phyloP scores from a whole-genome alignment of 2,329 filamentous ascomycete species.

The Sclerotiophoma versabilis region DNA sequence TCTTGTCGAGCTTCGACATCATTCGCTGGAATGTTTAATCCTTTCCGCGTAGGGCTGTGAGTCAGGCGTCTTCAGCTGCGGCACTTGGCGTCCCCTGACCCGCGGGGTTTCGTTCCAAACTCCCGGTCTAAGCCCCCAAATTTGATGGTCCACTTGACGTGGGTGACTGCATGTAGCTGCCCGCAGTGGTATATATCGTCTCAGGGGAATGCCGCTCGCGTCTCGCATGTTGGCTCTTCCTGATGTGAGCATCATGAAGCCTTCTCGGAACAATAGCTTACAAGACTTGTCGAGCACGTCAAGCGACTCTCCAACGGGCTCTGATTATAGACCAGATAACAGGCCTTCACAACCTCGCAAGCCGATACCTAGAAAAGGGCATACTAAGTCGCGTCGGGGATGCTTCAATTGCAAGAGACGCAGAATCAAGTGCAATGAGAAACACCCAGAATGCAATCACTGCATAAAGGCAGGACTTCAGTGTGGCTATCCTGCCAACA shows the following conservation, averaged over 20 bases:
- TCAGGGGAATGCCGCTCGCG: slow-evolving; percentile 27
- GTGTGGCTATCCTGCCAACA: slow-evolving; percentile 66
- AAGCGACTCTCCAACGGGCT: slow-evolving; percentile 41
- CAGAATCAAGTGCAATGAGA: slow-evolving; percentile 74
- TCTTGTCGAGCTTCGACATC: slow-evolving; percentile 7
- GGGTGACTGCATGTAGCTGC: slow-evolving; percentile 18
- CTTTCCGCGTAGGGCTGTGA: slow-evolving; percentile 40
- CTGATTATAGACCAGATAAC: slow-evolving; percentile 28
- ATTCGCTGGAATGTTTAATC: slow-evolving; percentile 29
- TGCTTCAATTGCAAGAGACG: slow-evolving; percentile 73
- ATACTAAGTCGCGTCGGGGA: slow-evolving; percentile 70
- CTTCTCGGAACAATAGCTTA: slow-evolving; percentile 28
- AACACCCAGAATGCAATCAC: slow-evolving; percentile 67
- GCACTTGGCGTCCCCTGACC: slow-evolving; percentile 36
- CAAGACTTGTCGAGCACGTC: slow-evolving; percentile 37
- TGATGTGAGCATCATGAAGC: slow-evolving; percentile 27
- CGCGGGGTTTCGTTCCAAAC: slow-evolving; percentile 32
- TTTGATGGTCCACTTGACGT: slow-evolving; percentile 16
- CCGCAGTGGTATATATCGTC: slow-evolving; percentile 39
- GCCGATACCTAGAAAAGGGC: slow-evolving; percentile 60
- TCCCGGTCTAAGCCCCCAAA: slow-evolving; percentile 43
- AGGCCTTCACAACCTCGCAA: slow-evolving; percentile 40
- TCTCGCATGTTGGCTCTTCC: slow-evolving; percentile 22
- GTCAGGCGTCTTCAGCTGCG: slow-evolving; percentile 35
- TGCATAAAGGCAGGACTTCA: slow-evolving; percentile 68